These are phyloP conservation scores for Pestalotiopsis sp. DNA, from an alignment of 2,329 filamentous ascomycete species.

Conservation along the genomic window DNA sequence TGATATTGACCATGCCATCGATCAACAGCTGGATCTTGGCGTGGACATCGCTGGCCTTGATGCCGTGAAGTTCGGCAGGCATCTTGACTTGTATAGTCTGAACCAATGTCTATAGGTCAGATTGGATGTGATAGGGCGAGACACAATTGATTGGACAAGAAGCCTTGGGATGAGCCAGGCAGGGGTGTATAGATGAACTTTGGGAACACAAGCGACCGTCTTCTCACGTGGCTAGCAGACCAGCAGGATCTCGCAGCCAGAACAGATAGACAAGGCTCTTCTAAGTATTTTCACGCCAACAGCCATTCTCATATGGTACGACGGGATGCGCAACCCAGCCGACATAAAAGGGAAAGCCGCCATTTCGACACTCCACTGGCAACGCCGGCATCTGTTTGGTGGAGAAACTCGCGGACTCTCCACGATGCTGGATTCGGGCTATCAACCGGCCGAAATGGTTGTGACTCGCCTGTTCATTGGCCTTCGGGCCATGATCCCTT, in stretches of 20 bases:
- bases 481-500: not conserved
- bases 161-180: not conserved
- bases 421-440: slow-evolving; percentile 4
- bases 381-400: slow-evolving; percentile 12
- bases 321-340: not conserved
- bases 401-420: slow-evolving; percentile 13
- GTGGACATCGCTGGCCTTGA: slow-evolving; percentile 51
- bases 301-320: not conserved
- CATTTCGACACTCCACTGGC: slow-evolving; percentile 1
- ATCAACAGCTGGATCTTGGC: slow-evolving; percentile 67
- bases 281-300: not conserved
- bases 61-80: slow-evolving; percentile 45
- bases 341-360: slow-evolving; percentile 2
- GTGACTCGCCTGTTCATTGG: not conserved
- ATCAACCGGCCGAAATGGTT: slow-evolving; percentile 2
- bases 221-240: slow-evolving; percentile 3
- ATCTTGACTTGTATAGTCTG: slow-evolving; percentile 28
- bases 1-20: slow-evolving; percentile 75
- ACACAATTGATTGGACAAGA: not conserved
- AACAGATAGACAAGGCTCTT: not conserved
- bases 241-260: not conserved
- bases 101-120: not conserved
- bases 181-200: not conserved
- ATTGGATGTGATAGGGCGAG: not conserved
- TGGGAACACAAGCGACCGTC: not conserved